Evolutionary conservation across 2,329 filamentous ascomycete species (phyloP), one percentile per base, ranked within the genome.

Genomic region (Colletotrichum musae): DNA sequence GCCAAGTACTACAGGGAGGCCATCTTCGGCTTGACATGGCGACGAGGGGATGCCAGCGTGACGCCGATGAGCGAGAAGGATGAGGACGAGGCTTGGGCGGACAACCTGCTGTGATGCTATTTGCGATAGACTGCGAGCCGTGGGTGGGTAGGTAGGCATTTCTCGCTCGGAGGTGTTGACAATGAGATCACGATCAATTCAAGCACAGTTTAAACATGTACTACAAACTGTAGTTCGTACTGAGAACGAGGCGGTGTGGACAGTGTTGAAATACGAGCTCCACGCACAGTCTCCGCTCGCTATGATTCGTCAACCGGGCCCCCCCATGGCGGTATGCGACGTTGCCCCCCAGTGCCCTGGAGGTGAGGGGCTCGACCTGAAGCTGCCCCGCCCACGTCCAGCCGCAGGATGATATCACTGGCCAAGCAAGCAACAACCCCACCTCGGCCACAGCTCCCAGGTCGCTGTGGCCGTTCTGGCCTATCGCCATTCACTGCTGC

Each of bases 1-100:
- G 95, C 95, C 63, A 89, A 84, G 75, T 98, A 93, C 78, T 98
- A 97, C 80, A 89, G 89, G 75, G 85, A 91, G 69, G 83, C 83
- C 18, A 87, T 97, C 64, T 97, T 97, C 78, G 73, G 76, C 72
- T 72, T 76, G 68, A 76, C 73, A 68, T 77, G 71, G 71, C 65
- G 41, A 45, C 28, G 54, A 32, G 66, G 56, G 1, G 47, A 51
- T 32, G 64, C 39, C 51, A 64, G 61, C 43, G 54, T 15, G 24
- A 71, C 69, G 54, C 71, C 71, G 26, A 15, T 54, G 36, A 72
- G 61, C 47, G 69, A 72, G 54, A 54, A 36, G 39, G 70, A 68
- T 21, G 58, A 66, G 39, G 62, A 68, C 3, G 71, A 72, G 18
- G 70, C 66, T 4, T 72, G 71, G 71, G 71, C 71, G 3, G 66